phyloP scores from a whole-genome alignment of 108 stramenopile species.

The Pseudonitzschia pungens region DNA sequence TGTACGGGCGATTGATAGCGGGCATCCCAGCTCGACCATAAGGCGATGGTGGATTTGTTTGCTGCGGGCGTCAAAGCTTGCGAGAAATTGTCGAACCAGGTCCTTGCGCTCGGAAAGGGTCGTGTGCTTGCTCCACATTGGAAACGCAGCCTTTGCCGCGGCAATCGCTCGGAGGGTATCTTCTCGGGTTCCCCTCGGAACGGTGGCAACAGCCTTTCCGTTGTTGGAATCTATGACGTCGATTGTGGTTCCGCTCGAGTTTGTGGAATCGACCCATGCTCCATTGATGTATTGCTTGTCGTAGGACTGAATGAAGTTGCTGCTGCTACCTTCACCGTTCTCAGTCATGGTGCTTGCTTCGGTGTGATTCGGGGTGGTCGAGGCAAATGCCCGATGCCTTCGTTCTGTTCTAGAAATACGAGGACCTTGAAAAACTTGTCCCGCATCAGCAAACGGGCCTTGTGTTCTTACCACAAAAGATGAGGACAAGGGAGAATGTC shows the following conservation, averaged over 20 bases:
- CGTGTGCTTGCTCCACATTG: neutral
- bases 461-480: too few species aligned
- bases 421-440: too few species aligned
- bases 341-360: too few species aligned
- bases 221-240: constrained; percentile 8
- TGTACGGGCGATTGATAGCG: neutral
- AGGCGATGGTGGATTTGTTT: neutral
- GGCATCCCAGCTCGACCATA: neutral
- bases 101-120: neutral
- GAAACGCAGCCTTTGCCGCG: neutral
- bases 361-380: neutral
- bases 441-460: too few species aligned
- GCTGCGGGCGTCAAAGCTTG: neutral
- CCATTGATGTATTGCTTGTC: constrained; percentile 11
- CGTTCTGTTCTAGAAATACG: neutral
- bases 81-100: neutral
- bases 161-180: neutral
- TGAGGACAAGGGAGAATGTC: too few species aligned
- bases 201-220: neutral
- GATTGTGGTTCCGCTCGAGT: neutral
- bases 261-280: neutral
- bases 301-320: neutral
- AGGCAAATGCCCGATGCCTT: neutral
- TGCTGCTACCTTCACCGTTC: neutral
- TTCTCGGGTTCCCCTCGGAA: neutral